Evolutionary conservation across 2,329 filamentous ascomycete genomes (phyloP), one percentile per base, ranked within the genome.

Genomic region (Talaromyces atroroseus): DNA sequence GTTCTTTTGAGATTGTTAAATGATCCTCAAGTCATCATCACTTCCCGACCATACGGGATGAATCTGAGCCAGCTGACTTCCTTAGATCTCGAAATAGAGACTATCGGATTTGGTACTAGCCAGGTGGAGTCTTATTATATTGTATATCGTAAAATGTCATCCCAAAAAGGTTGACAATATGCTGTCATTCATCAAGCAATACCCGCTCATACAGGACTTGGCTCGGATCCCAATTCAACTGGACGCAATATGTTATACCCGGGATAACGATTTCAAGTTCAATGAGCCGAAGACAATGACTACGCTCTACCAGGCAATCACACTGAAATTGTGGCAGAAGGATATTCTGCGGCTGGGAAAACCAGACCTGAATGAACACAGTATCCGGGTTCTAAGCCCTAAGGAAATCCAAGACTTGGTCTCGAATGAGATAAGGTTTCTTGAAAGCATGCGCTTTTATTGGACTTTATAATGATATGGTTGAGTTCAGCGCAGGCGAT

Each of bases 181-280:
- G 16, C 7, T 18, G 16, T 40, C 36, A 40, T 77, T 74, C 42
- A 62, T 78, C 7, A 4, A 70, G 46, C 6, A 54, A 0, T 68
- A 71, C 58, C 50, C 23, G 54, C 60, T 74, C 6, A 63, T 78
- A 10, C 60, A 70, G 49, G 65, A 60, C 5, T 66, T 78, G 26
- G 65, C 74, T 2, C 72, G 68, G n/a, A 76, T 78, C 44, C 76
- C 75, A 0, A 73, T 78, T 56, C 74, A 73, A 50, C 63, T 79
- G 0, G 76, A 78, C 64, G 76, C 75, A 1, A 55, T 78, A 23
- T 78, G 75, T 57, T 73, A 64, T 47, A 69, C 52, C 16, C 77
- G 73, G 74, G 56, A 66, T 49, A 47, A 60, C 0, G 57, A 64
- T 24, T 52, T 63, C 20, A 14, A 26, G 42, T 24, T 44, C 2